Base-by-base conservation (phyloP, 2,329 filamentous ascomycete species). In the Scedosporium boydii region DNA sequence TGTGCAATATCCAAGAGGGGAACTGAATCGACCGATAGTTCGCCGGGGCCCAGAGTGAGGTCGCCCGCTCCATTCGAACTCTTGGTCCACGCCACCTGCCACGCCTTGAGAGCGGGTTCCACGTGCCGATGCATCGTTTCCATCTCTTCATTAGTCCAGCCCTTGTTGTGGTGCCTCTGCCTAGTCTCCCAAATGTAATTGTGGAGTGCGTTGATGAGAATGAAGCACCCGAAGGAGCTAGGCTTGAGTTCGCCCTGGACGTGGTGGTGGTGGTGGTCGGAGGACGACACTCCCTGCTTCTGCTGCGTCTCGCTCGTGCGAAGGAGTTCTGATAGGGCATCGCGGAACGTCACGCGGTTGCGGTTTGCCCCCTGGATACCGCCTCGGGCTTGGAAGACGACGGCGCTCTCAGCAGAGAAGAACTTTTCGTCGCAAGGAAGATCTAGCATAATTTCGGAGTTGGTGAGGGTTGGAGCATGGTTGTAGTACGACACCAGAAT, bases 171-270 rank as follows among this genome's bases (percentile, higher is more conserved):
- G 68, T 97, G 93, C 60, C 92, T 82, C 74, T 96, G 93, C 26
- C 93, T 84, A 0, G 93, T 97, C 75, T 98, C 93, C 95, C 95
- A 98, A 55, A 98, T 97, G 74, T 96, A 97, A 68, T 97, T 97
- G 76, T 98, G 95, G 26, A 98, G 80, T 3, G 95, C 93, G 71
- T 96, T 93, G 72, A 98, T 97, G 65, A 99, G 77, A 5, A 97
- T 83, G 34, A 97, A 80, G 71, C 92, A 96, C 7, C 93, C 95
- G 72, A 96, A 96, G 0, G 92, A 93, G 75, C 93, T 97, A 0
- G 92, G 91, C 67, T 84, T 86, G 58, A 95, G 79, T 41, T 91
- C 86, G 61, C 80, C 86, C 66, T 82, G 78, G 1, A 82, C 63
- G 55, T 64, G 62, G n/a, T 81, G 18, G 34, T 38, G 34, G 34